phyloP scores from a whole-genome alignment of 257 asterid species.

The Coffea canephora region DNA sequence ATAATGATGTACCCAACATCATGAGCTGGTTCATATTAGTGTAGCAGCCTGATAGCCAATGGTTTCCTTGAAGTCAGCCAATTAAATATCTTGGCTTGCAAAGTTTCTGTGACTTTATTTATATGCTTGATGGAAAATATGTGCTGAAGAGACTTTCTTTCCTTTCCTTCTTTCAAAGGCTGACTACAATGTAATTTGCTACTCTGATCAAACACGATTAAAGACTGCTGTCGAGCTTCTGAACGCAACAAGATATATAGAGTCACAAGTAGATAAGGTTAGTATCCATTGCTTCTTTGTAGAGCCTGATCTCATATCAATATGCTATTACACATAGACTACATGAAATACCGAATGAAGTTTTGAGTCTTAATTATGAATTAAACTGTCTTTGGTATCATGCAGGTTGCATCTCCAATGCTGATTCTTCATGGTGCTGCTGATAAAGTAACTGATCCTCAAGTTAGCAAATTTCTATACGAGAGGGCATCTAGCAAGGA shows the following conservation, averaged over 20 bases:
- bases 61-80: neutral
- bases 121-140: neutral
- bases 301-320: neutral
- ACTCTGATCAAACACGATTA: slow-evolving; percentile 76
- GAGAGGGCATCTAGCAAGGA: slow-evolving; percentile 65
- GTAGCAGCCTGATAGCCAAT: neutral
- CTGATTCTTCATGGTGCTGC: slow-evolving; percentile 91
- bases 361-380: neutral
- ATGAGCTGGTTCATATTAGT: neutral
- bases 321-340: too few relatives aligned
- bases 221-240: slow-evolving; percentile 91
- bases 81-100: neutral
- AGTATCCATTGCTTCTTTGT: slow-evolving; percentile 4
- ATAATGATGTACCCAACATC: neutral
- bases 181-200: slow-evolving; percentile 81
- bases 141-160: neutral
- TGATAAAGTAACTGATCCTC: slow-evolving; percentile 94
- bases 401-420: slow-evolving; percentile 72
- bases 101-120: neutral
- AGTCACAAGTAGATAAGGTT: slow-evolving; percentile 76
- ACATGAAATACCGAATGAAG: neutral
- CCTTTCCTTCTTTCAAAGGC: slow-evolving; percentile 45
- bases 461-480: slow-evolving; percentile 69
- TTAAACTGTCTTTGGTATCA: neutral
- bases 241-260: slow-evolving; percentile 75